A percentile compares a stretch with the other conserved stretches of the same genome.
Conservation (phyloP, 1,139 yeast genomes). For the Meyerozyma smithsonii region DNA sequence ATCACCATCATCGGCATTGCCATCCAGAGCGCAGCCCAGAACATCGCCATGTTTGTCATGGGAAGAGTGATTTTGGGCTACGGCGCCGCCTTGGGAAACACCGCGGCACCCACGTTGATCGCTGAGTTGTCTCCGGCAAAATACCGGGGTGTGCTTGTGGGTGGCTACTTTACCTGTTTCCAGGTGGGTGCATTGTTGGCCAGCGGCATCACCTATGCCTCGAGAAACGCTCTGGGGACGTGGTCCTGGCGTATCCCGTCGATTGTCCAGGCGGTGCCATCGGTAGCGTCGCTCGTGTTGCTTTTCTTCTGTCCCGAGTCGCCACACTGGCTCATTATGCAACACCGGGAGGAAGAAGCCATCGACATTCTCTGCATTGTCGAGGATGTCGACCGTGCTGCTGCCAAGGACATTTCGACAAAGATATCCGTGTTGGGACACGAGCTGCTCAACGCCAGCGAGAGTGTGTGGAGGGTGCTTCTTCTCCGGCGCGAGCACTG, state of each 20-base stretch:
- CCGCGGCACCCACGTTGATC: slow-evolving; percentile 12
- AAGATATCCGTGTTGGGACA: neutral
- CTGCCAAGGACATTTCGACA: neutral
- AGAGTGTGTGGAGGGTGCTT: neutral
- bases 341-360: slow-evolving; percentile 9
- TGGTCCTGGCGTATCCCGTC: slow-evolving; percentile 17
- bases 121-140: slow-evolving; percentile 12
- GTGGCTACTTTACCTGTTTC: slow-evolving; percentile 6
- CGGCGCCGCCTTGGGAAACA: slow-evolving; percentile 10
- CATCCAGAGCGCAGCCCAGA: slow-evolving; percentile 15
- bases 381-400: neutral
- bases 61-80: slow-evolving; percentile 15
- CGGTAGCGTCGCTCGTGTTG: slow-evolving; percentile 9
- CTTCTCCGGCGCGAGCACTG: neutral
- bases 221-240: slow-evolving; percentile 11
- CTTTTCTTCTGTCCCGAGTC: slow-evolving; percentile 14
- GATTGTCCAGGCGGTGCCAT: slow-evolving; percentile 12
- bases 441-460: neutral
- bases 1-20: slow-evolving; percentile 11
- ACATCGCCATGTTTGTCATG: slow-evolving; percentile 15
- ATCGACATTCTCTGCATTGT: slow-evolving; percentile 7
- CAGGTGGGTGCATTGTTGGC: slow-evolving; percentile 8
- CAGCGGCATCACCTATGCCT: slow-evolving; percentile 11
- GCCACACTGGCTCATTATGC: slow-evolving; percentile 11
- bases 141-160: neutral